A percentile compares a stretch with the other conserved stretches of the same genome.
Evolutionary conservation across 306 rosid genomes (phyloP).

Genomic region (Cucurbita pepo): DNA sequence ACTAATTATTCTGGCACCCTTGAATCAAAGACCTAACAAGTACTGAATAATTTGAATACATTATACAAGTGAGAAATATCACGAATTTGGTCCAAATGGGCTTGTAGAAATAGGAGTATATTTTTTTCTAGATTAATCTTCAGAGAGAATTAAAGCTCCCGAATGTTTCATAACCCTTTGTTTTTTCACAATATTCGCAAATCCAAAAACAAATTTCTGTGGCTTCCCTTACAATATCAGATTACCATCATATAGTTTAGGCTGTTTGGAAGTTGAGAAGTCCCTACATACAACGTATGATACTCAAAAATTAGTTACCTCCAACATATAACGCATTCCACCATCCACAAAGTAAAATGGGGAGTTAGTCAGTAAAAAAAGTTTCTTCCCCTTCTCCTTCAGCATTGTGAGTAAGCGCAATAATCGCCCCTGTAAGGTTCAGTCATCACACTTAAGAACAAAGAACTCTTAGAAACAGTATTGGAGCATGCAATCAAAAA

Average conservation of each 20-base stretch:
- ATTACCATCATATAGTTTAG: background rate
- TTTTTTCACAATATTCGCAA: background rate
- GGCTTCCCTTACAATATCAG: background rate
- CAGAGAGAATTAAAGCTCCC: background rate
- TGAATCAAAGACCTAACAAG: background rate
- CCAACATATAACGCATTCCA: conserved; percentile 83
- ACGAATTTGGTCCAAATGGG: no score
- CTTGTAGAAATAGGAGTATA: background rate
- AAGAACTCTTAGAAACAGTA: background rate
- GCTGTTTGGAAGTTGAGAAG: background rate
- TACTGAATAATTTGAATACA: background rate
- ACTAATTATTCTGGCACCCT: background rate
- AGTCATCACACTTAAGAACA: background rate
- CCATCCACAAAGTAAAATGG: conserved; percentile 89
- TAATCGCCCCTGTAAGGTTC: conserved; percentile 48
- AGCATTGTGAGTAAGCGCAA: conserved; percentile 67
- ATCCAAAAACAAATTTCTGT: background rate
- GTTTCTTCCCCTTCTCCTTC: conserved; percentile 82
- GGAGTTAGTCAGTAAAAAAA: conserved; percentile 86
- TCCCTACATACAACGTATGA: background rate
- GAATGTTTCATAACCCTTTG: background rate
- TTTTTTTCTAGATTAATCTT: background rate
- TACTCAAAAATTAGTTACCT: conserved; percentile 31
- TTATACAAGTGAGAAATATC: background rate
- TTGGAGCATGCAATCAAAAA: background rate